A percentile compares a stretch with the other conserved stretches of the same genome.
Evolutionary conservation across 805 yeast genomes (phyloP).

Genomic region (Candida endomychidarum): DNA sequence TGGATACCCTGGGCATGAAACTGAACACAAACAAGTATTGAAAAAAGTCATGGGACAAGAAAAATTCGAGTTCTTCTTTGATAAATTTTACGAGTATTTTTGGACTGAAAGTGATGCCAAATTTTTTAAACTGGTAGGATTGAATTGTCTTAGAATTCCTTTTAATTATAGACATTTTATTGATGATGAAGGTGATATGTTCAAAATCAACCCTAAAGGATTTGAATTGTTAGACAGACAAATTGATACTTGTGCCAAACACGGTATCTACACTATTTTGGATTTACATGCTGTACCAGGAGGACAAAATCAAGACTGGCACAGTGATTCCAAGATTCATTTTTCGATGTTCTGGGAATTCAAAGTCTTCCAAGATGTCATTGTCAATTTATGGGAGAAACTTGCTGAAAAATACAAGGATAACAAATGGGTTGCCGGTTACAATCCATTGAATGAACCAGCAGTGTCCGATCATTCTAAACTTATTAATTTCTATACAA

Average conservation of each 20-base stretch:
- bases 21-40: constrained; percentile 47
- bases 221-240: constrained; percentile 44
- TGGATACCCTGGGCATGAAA: constrained; percentile 55
- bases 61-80: constrained; percentile 49
- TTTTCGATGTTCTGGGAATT: constrained; percentile 51
- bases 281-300: constrained; percentile 54
- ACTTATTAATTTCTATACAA: constrained; percentile 38
- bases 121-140: constrained; percentile 40
- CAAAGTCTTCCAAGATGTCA: constrained; percentile 47
- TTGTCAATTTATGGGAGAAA: constrained; percentile 45
- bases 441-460: constrained; percentile 54
- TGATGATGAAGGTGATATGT: constrained; percentile 46
- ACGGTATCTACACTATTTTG: constrained; percentile 49
- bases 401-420: constrained; percentile 47
- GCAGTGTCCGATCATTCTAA: constrained; percentile 44
- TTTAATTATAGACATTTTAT: constrained; percentile 53
- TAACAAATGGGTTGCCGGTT: constrained; percentile 54
- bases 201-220: constrained; percentile 43
- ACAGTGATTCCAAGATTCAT: constrained; percentile 47
- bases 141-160: constrained; percentile 51
- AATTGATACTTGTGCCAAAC: constrained; percentile 43
- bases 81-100: constrained; percentile 52
- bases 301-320: constrained; percentile 59
- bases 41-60: constrained; percentile 43
- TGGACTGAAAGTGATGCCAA: constrained; percentile 53